A percentile compares a stretch with the other conserved stretches of the same genome.
These are phyloP conservation scores for Chlorella sp. DNA, from an alignment of 139 green algal species.

Conservation along the genomic window DNA sequence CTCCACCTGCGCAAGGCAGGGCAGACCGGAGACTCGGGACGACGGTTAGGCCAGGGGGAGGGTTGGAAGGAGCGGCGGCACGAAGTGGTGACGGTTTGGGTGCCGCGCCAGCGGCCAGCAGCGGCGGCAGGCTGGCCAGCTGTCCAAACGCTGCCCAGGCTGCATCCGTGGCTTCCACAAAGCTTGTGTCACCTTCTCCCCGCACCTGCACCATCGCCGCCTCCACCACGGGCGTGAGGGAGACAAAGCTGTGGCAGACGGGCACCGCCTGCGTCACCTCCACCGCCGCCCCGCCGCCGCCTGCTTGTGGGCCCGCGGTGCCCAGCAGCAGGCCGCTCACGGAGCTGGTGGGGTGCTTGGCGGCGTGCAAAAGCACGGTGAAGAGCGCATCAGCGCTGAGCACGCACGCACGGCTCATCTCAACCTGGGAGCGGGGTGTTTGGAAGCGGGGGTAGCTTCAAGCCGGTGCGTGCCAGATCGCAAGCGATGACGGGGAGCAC, in stretches of 20 bases:
- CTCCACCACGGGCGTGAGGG: conserved; percentile 66
- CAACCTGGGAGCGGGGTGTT: no score
- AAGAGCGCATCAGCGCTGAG: conserved; percentile 44
- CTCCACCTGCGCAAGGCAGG: conserved; percentile 45
- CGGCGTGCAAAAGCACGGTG: conserved; percentile 66
- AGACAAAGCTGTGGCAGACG: conserved; percentile 69
- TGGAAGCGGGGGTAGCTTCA: not conserved
- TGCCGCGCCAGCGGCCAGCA: no score
- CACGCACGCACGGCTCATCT: no score
- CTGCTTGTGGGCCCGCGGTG: not conserved
- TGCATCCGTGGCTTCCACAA: not conserved
- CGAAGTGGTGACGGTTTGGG: no score
- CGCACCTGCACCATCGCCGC: conserved; percentile 62
- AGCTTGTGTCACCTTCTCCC: not conserved
- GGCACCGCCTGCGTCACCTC: conserved; percentile 64
- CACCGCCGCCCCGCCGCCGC: not conserved
- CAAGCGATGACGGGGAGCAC: no score
- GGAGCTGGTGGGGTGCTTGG: conserved; percentile 62
- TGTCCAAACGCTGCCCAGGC: not conserved
- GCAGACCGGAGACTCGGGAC: not conserved
- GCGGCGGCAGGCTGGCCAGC: not conserved
- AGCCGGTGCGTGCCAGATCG: not conserved
- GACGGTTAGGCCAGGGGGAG: no score
- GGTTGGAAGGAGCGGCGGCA: not conserved
- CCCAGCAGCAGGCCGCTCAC: conserved; percentile 71